Evolutionary conservation across 2,329 filamentous ascomycete genomes (phyloP).

Genomic region (Allantophomopsis lycopodina): DNA sequence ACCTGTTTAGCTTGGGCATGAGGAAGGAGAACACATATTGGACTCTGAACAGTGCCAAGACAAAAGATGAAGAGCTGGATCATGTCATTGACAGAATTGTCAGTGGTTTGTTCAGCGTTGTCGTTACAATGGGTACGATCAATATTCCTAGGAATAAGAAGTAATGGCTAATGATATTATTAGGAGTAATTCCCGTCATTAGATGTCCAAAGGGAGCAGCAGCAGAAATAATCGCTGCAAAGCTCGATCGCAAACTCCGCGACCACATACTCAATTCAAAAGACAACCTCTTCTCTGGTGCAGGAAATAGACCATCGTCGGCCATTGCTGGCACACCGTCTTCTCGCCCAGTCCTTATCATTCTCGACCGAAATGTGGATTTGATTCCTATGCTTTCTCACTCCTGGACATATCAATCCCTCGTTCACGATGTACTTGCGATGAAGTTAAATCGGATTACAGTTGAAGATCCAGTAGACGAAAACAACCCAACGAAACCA

Average conservation of each 20-base stretch:
- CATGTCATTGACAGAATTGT: constrained; percentile 81
- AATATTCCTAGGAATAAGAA: background rate
- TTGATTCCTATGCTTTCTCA: constrained; percentile 98
- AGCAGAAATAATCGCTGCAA: constrained; percentile 86
- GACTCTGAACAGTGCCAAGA: constrained; percentile 88
- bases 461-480: constrained; percentile 71
- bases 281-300: constrained; percentile 77
- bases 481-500: constrained; percentile 59
- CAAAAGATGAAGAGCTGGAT: constrained; percentile 82
- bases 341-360: constrained; percentile 77
- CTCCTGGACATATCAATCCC: constrained; percentile 78
- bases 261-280: constrained; percentile 97
- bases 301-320: constrained; percentile 39
- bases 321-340: constrained; percentile 48
- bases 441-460: constrained; percentile 90
- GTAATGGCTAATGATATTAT: constrained; percentile 11
- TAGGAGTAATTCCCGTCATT: constrained; percentile 87
- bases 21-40: constrained; percentile 85
- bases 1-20: constrained; percentile 89
- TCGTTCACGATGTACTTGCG: constrained; percentile 65
- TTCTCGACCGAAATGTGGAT: constrained; percentile 92
- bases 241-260: constrained; percentile 86
- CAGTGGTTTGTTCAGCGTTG: constrained; percentile 91
- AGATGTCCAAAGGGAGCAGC: constrained; percentile 85
- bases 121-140: constrained; percentile 82